Evolutionary conservation across 78 protist species (phyloP).

Genomic region (Dictyostelium discoideum): dicty_2.7 NC_007089.4:5691001-5691500

Average conservation of each 20-base stretch:
- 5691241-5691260: constrained; percentile 17
- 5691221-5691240: constrained; percentile 50
- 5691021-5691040: constrained; percentile 70
- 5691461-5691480: no score
- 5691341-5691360: constrained; percentile 61
- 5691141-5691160: constrained; percentile 24
- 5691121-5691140: constrained; percentile 1
- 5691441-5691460: no score
- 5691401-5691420: not conserved
- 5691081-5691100: constrained; percentile 61
- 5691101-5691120: constrained; percentile 16
- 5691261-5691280: constrained; percentile 8
- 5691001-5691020: constrained; percentile 15
- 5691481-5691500: no score
- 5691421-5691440: no score
- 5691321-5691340: constrained; percentile 52
- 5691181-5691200: not conserved
- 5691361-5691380: constrained; percentile 41
- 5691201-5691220: constrained; percentile 42
- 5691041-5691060: constrained; percentile 23
- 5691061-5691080: constrained; percentile 53
- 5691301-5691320: constrained; percentile 1
- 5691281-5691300: constrained; percentile 24
- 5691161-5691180: constrained; percentile 1
- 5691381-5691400: constrained; percentile 25